Conservation (phyloP, 345 rosid species). For the Passiflora organensis region DNA sequence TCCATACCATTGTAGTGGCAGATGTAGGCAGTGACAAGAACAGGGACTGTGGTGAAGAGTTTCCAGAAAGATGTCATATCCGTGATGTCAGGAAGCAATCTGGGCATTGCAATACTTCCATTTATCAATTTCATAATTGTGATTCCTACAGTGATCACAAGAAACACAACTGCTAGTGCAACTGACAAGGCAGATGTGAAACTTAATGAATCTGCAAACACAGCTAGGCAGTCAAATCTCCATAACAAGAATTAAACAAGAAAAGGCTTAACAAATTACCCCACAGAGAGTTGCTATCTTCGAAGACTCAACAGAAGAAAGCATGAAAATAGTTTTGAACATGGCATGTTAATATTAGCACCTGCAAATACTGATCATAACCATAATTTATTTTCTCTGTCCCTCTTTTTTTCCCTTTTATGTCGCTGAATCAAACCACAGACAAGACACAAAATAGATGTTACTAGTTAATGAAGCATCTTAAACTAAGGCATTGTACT, state of each 20-base stretch:
- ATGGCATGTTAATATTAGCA: background rate
- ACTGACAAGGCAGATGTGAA: conserved; percentile 82
- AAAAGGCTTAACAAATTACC: background rate
- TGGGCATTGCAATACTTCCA: conserved; percentile 72
- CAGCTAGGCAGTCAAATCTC: conserved; percentile 13
- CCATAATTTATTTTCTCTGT: background rate
- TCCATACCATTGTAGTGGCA: conserved; percentile 81
- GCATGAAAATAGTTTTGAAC: background rate
- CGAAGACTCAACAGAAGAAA: no score
- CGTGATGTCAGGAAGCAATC: conserved; percentile 61
- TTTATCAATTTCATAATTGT: conserved; percentile 50
- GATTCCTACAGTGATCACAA: conserved; percentile 67
- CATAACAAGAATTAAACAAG: conserved; percentile 3
- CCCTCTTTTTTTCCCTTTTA: background rate
- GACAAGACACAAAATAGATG: background rate
- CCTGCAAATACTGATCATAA: conserved; percentile 1
- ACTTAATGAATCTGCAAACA: conserved; percentile 81
- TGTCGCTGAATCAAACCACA: background rate
- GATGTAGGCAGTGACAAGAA: conserved; percentile 82
- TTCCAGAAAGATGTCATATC: conserved; percentile 70
- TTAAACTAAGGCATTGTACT: conserved; percentile 16
- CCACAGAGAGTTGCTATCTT: no score
- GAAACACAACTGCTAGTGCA: conserved; percentile 73
- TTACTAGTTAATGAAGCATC: background rate
- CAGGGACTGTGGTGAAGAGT: conserved; percentile 85